phyloP scores from a whole-genome alignment of 768 basidiomycete genomes.

The Solioccasus polychromus region DNA sequence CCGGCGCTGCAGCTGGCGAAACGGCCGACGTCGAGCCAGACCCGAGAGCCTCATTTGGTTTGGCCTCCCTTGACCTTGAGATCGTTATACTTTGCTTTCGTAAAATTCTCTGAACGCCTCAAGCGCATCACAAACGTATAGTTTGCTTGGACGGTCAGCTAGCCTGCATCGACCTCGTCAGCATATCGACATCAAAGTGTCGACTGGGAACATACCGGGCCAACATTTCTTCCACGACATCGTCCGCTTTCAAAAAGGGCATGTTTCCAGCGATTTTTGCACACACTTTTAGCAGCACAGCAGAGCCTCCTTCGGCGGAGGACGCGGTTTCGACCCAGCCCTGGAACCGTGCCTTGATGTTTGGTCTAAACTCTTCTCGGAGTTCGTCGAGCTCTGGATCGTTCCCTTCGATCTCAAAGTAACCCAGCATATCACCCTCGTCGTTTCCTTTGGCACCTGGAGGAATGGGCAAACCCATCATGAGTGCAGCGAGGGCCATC shows the following conservation, averaged over 20 bases:
- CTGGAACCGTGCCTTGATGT: constrained; percentile 53
- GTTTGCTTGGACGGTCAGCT: constrained; percentile 52
- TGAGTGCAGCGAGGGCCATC: constrained; percentile 63
- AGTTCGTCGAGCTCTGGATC: constrained; percentile 61
- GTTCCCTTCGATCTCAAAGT: constrained; percentile 47
- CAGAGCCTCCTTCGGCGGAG: constrained; percentile 38
- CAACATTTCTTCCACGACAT: constrained; percentile 57
- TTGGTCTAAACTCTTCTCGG: constrained; percentile 58
- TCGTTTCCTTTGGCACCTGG: constrained; percentile 38
- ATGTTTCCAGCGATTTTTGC: constrained; percentile 46
- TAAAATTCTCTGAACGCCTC: constrained; percentile 47
- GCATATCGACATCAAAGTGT: neutral
- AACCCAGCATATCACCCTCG: constrained; percentile 46
- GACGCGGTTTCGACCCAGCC: constrained; percentile 49
- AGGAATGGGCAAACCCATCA: constrained; percentile 51
- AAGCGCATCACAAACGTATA: constrained; percentile 50
- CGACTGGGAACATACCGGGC: constrained; percentile 37
- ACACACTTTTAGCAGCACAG: constrained; percentile 41
- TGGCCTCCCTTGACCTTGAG: no score
- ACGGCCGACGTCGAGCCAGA: constrained; percentile 15
- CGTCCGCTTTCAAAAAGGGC: constrained; percentile 52
- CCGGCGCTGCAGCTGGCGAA: neutral
- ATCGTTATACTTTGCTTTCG: no score
- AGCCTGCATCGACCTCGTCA: constrained; percentile 35
- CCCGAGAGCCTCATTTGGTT: no score